phyloP scores from a whole-genome alignment of 2,329 filamentous ascomycete species.

The Penicillium sp. region DNA sequence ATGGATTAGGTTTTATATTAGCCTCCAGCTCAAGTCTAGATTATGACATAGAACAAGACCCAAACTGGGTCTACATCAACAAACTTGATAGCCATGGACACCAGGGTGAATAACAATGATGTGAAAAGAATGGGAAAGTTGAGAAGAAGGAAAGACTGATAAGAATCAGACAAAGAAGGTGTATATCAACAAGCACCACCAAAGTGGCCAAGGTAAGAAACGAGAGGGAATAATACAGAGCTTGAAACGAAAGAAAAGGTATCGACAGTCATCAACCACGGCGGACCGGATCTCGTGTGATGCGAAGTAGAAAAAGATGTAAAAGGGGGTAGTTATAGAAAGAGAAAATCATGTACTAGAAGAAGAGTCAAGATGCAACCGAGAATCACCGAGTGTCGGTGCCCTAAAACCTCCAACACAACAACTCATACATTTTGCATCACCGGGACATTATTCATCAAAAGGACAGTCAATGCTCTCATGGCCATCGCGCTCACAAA shows the following conservation, averaged over 20 bases:
- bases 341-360: constrained; percentile 24
- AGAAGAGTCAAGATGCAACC: constrained; percentile 15
- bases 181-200: constrained; percentile 11
- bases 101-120: neutral
- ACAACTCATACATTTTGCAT: constrained; percentile 8
- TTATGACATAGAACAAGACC: neutral
- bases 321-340: neutral
- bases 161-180: constrained; percentile 11
- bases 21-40: neutral
- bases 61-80: neutral
- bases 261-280: constrained; percentile 1
- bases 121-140: neutral
- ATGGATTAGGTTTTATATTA: constrained; percentile 4
- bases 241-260: constrained; percentile 2
- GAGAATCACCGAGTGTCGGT: constrained; percentile 5
- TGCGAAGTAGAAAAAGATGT: constrained; percentile 6
- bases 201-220: constrained; percentile 12
- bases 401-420: constrained; percentile 1
- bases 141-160: constrained; percentile 1
- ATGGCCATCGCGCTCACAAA: constrained; percentile 95
- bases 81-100: neutral
- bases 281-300: constrained; percentile 6
- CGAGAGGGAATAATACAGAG: constrained; percentile 17
- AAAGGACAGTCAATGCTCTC: constrained; percentile 94
- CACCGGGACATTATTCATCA: constrained; percentile 60